Percentiles rank a stretch among this genome's conserved stretches.
These are phyloP conservation scores for Zygotorulaspora sp. DNA, from an alignment of 805 yeast genomes.

Conservation along the genomic window DNA sequence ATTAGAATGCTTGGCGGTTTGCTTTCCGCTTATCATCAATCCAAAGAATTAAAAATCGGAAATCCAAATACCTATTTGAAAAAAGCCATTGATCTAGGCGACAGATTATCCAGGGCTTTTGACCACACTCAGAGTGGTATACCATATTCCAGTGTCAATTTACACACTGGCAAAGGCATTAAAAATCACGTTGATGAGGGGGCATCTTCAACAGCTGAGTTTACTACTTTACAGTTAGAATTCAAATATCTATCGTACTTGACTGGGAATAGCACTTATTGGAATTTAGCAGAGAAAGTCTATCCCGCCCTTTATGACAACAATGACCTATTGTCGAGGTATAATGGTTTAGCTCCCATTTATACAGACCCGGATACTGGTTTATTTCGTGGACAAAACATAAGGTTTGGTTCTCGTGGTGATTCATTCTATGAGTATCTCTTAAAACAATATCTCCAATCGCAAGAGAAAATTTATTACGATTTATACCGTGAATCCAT, in stretches of 20 bases:
- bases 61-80: conserved; percentile 57
- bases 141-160: conserved; percentile 76
- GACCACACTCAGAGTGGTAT: conserved; percentile 55
- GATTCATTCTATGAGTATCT: conserved; percentile 91
- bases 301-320: conserved; percentile 63
- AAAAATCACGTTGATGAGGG: conserved; percentile 64
- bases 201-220: conserved; percentile 87
- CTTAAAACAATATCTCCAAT: conserved; percentile 78
- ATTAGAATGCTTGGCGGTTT: conserved; percentile 91
- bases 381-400: conserved; percentile 54
- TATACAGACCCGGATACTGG: conserved; percentile 74
- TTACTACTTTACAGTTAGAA: conserved; percentile 79
- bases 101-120: conserved; percentile 65
- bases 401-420: conserved; percentile 86
- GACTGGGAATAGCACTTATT: conserved; percentile 73
- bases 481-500: conserved; percentile 75
- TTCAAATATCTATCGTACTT: conserved; percentile 74
- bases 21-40: conserved; percentile 72
- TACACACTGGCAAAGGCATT: conserved; percentile 56
- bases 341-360: conserved; percentile 79
- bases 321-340: conserved; percentile 36
- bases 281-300: conserved; percentile 74
- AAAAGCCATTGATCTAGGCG: conserved; percentile 76
- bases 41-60: conserved; percentile 44
- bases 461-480: conserved; percentile 58